These are phyloP conservation scores for Penicillium sp. DNA, from an alignment of 2,329 filamentous ascomycete species.

Conservation along the genomic window DNA sequence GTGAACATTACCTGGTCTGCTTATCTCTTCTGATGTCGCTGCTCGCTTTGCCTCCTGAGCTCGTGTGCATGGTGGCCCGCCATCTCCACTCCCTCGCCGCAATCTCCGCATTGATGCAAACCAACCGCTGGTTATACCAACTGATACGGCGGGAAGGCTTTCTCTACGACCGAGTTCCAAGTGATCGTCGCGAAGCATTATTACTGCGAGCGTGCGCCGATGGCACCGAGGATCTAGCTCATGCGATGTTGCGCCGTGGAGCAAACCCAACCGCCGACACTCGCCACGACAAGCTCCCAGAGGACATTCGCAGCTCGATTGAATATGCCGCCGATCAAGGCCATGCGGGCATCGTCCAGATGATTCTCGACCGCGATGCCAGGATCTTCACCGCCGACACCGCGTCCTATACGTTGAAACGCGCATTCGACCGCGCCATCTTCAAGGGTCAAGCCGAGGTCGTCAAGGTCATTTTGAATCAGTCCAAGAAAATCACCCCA, in stretches of 20 bases:
- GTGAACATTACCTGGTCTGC: too few relatives aligned
- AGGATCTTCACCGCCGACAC: background rate
- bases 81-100: background rate
- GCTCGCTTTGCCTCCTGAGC: background rate
- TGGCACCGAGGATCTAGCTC: background rate
- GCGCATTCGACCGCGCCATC: background rate
- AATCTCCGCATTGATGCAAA: background rate
- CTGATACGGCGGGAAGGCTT: background rate
- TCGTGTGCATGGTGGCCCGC: background rate
- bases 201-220: background rate
- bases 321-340: background rate
- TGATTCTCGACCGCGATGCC: background rate
- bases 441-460: background rate
- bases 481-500: background rate
- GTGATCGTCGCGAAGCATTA: background rate
- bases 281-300: background rate
- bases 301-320: background rate
- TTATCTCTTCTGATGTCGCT: background rate
- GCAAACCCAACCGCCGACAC: background rate
- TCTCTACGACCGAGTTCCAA: background rate
- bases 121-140: background rate
- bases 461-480: background rate
- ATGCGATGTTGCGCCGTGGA: background rate
- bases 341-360: background rate
- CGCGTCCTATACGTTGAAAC: background rate